Evolutionary conservation across 257 asterid species (phyloP), one percentile per base, ranked within the genome.

Genomic region (Gentiana straminea): DNA sequence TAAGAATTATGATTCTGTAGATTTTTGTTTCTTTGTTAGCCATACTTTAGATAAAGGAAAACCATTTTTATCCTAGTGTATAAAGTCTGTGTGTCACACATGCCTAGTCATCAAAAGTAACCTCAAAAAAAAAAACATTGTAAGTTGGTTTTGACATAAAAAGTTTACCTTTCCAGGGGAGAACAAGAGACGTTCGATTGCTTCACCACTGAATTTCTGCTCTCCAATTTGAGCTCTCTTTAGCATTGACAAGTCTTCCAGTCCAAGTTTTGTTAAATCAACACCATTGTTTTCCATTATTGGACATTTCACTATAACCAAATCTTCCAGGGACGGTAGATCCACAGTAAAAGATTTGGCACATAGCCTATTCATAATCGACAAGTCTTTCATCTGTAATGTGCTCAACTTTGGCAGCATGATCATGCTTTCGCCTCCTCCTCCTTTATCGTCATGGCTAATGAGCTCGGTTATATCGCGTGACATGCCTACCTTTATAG

Each of bases 261-360:
- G 12, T 35, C 69, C 53, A 49, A 48, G 41, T 54, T 49, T 38
- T 15, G 35, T 10, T 10, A 52, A 9, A 55, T 64, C 52, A 36
- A 35, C 13, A 43, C 46, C 35, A 49, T 39, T 32, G 33, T 49
- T 13, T 38, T 56, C 32, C 46, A 64, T 33, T 4, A 3, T 38
- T 6, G 46, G 59, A 66, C 61, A 48, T 36, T 41, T 54, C 46
- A n/a, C 54, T 12, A 60, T 0, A 39, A 53, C 54, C 61, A 66
- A 45, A n/a, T 52, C 51, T 36, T 59, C 59, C 55, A 66, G 59
- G n/a, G 59, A 52, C 37, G 65, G 71, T 15, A 59, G 37, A 58
- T 59, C 61, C 52, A 59, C n/a, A 52, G 41, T 3, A 43, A 59
- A 47, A 13, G 15, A 12, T 24, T 35, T 35, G 2, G 65, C 33